Conservation (phyloP, 352 stramenopile genomes). For the Globisporangium iwayamae region DNA sequence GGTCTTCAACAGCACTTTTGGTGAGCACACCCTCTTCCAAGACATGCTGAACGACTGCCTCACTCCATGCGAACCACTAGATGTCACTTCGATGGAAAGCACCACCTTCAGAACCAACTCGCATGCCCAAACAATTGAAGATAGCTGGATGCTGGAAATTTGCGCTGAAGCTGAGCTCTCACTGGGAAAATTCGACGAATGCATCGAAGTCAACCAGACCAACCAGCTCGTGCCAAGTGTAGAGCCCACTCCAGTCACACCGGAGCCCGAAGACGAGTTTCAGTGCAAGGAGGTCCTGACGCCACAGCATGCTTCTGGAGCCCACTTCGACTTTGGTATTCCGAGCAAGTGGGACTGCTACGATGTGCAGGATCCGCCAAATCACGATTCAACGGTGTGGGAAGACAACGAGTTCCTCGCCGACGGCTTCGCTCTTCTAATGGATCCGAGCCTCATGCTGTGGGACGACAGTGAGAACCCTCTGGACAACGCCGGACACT, state of each 20-base stretch:
- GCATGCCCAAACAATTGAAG: not conserved
- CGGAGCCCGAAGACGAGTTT: conserved; percentile 12
- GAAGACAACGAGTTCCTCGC: conserved; percentile 38
- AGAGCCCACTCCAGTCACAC: conserved; percentile 17
- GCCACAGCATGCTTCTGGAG: not conserved
- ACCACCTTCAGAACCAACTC: not conserved
- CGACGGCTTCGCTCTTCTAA: conserved; percentile 26
- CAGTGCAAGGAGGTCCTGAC: conserved; percentile 12
- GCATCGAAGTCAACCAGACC: conserved; percentile 1
- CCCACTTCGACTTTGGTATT: conserved; percentile 46
- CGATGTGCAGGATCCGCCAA: conserved; percentile 26
- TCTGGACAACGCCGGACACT: not conserved
- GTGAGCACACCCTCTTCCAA: conserved; percentile 3
- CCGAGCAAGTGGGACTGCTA: conserved; percentile 43
- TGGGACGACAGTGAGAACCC: conserved; percentile 17
- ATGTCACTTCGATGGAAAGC: not conserved
- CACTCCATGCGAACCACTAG: not conserved
- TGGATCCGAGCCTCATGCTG: conserved; percentile 18
- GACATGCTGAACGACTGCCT: conserved; percentile 8
- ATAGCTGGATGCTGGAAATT: conserved; percentile 8
- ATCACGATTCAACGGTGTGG: conserved; percentile 27
- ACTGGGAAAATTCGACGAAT: not conserved
- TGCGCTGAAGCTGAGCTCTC: conserved; percentile 8
- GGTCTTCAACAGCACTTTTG: not conserved
- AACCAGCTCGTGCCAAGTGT: conserved; percentile 6